These are phyloP conservation scores for Delphinella strobiligena DNA, from an alignment of 2,329 filamentous ascomycete species.

Conservation along the genomic window DNA sequence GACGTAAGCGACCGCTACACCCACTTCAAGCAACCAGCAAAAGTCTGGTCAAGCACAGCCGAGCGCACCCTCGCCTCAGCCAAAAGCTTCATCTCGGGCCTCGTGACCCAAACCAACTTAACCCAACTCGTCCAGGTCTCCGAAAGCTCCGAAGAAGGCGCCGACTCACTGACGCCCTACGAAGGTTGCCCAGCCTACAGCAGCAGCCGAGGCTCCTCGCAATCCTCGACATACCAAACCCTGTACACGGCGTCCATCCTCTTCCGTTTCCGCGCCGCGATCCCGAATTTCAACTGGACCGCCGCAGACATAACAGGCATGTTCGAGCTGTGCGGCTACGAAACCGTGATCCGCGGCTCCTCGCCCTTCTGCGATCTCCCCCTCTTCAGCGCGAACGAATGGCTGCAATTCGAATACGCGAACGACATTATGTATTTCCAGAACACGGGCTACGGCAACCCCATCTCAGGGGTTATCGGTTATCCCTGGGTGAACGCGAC, in stretches of 20 bases:
- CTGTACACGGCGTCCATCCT: constrained; percentile 50
- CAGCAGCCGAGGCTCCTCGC: constrained; percentile 42
- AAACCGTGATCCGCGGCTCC: constrained; percentile 52
- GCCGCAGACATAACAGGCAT: constrained; percentile 51
- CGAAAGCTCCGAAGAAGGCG: constrained; percentile 46
- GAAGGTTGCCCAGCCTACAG: constrained; percentile 53
- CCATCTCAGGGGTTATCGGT: constrained; percentile 45
- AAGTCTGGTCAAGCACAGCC: constrained; percentile 51
- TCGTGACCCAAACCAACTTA: constrained; percentile 40
- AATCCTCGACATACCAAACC: constrained; percentile 36
- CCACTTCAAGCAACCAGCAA: constrained; percentile 38
- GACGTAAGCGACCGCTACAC: constrained; percentile 48
- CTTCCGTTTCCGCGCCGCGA: constrained; percentile 42
- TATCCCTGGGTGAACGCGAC: constrained; percentile 57
- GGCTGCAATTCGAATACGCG: constrained; percentile 52
- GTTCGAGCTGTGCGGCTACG: constrained; percentile 60
- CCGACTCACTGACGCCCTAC: constrained; percentile 52
- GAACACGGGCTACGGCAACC: constrained; percentile 53
- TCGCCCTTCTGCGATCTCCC: constrained; percentile 51
- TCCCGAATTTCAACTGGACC: constrained; percentile 51
- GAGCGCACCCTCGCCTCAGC: constrained; percentile 50
- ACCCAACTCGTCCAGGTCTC: constrained; percentile 45
- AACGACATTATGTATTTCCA: constrained; percentile 61
- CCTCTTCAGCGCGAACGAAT: constrained; percentile 50
- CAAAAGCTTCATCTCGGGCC: constrained; percentile 44